Conservation (phyloP, 164 flowering plant species). For the Amborella trichopoda region DNA sequence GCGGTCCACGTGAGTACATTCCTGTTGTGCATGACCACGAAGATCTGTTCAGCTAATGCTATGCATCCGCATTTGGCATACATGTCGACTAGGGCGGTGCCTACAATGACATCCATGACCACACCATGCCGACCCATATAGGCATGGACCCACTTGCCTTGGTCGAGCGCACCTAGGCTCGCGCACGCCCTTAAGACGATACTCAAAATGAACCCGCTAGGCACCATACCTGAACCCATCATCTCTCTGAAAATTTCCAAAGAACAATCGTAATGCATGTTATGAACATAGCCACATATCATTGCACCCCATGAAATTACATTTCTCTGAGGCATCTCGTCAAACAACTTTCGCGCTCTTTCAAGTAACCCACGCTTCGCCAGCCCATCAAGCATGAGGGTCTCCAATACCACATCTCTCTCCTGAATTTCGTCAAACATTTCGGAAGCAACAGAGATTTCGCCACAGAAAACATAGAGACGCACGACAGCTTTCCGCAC, state of each 20-base stretch:
- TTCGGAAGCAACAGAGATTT: too few relatives aligned
- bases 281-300: conserved; percentile 37
- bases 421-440: too few relatives aligned
- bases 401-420: too few relatives aligned
- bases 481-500: too few relatives aligned
- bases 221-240: conserved; percentile 30
- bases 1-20: conserved; percentile 20
- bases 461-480: too few relatives aligned
- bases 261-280: conserved; percentile 43
- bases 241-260: conserved; percentile 50
- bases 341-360: conserved; percentile 37
- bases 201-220: conserved; percentile 52
- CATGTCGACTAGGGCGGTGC: conserved; percentile 24
- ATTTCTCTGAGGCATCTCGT: conserved; percentile 24
- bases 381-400: conserved; percentile 17
- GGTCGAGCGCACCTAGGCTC: conserved; percentile 7
- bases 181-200: conserved; percentile 43
- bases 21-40: conserved; percentile 8
- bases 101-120: conserved; percentile 9
- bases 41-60: conserved; percentile 8
- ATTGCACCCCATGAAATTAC: conserved; percentile 51
- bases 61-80: conserved; percentile 38
- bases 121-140: conserved; percentile 6
- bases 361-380: conserved; percentile 16
- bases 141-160: conserved; percentile 8